Evolutionary conservation across 495 filamentous ascomycete genomes (phyloP).

Genomic region (Daldinia concentrica): DNA sequence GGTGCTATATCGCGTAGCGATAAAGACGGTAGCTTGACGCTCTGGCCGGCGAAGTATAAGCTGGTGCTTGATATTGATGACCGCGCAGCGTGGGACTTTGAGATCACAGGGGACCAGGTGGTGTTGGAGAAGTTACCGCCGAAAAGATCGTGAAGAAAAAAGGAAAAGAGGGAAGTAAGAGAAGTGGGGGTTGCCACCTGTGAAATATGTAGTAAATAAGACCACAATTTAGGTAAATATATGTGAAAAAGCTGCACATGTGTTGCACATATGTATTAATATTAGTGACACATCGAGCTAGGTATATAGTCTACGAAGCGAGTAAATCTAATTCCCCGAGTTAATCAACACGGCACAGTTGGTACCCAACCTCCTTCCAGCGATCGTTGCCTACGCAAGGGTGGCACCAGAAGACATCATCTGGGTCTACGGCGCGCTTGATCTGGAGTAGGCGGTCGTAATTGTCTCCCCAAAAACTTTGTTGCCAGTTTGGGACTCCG

Average conservation of each 20-base stretch:
- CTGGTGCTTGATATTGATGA: slow-evolving; percentile 61
- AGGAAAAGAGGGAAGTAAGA: background rate
- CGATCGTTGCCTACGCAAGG: slow-evolving; percentile 70
- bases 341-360: slow-evolving; percentile 43
- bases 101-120: slow-evolving; percentile 53
- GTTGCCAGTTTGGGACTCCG: slow-evolving; percentile 58
- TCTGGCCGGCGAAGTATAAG: slow-evolving; percentile 70
- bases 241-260: background rate
- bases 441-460: slow-evolving; percentile 57
- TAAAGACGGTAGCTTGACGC: slow-evolving; percentile 58
- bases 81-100: slow-evolving; percentile 50
- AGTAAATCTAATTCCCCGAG: background rate
- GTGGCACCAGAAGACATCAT: slow-evolving; percentile 65
- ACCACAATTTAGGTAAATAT: background rate
- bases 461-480: slow-evolving; percentile 61
- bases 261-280: background rate
- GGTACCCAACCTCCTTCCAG: slow-evolving; percentile 58
- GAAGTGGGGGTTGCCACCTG: no score
- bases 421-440: slow-evolving; percentile 66
- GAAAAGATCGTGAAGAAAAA: slow-evolving; percentile 19
- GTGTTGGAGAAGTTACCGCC: slow-evolving; percentile 55
- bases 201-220: background rate
- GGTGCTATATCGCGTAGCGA: slow-evolving; percentile 64
- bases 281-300: background rate
- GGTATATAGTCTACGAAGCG: background rate